Percentiles rank a stretch among this genome's conserved stretches.
phyloP scores from a whole-genome alignment of 2,329 filamentous ascomycete species.

The Pezicula neosporulosa region DNA sequence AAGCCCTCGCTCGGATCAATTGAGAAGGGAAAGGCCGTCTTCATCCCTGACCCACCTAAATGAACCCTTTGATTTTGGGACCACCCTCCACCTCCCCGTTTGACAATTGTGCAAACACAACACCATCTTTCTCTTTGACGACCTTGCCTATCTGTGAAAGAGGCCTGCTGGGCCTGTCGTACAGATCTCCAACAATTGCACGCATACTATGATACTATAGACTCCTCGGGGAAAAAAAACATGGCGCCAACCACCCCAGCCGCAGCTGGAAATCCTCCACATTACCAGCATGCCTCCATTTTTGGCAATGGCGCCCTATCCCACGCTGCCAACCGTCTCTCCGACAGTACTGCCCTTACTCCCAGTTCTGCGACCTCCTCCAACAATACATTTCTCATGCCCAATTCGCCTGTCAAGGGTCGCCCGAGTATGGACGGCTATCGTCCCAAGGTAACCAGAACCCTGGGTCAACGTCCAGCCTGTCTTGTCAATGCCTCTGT shows the following conservation, averaged over 20 bases:
- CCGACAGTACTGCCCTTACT: slow-evolving; percentile 25
- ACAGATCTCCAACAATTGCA: background rate
- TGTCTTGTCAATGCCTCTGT: slow-evolving; percentile 97
- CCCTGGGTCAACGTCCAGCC: slow-evolving; percentile 77
- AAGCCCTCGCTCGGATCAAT: no score
- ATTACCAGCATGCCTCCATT: slow-evolving; percentile 34
- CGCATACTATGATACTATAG: slow-evolving; percentile 18
- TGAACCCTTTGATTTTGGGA: background rate
- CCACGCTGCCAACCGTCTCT: slow-evolving; percentile 10
- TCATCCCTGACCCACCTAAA: background rate
- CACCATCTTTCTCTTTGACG: background rate
- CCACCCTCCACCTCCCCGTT: background rate
- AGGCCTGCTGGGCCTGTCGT: background rate
- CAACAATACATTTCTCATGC: slow-evolving; percentile 87
- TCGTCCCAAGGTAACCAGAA: slow-evolving; percentile 78
- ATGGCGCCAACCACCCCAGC: slow-evolving; percentile 45
- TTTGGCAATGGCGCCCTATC: slow-evolving; percentile 38
- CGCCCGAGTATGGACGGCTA: slow-evolving; percentile 68
- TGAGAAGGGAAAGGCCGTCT: background rate
- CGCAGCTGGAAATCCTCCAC: slow-evolving; percentile 25
- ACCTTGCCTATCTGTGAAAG: background rate
- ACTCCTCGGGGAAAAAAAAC: slow-evolving; percentile 7
- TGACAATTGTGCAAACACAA: background rate
- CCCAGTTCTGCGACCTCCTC: slow-evolving; percentile 51
- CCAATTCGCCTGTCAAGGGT: slow-evolving; percentile 73